phyloP scores from a whole-genome alignment of 345 rosid species.

The Salix arbutifolia region DNA sequence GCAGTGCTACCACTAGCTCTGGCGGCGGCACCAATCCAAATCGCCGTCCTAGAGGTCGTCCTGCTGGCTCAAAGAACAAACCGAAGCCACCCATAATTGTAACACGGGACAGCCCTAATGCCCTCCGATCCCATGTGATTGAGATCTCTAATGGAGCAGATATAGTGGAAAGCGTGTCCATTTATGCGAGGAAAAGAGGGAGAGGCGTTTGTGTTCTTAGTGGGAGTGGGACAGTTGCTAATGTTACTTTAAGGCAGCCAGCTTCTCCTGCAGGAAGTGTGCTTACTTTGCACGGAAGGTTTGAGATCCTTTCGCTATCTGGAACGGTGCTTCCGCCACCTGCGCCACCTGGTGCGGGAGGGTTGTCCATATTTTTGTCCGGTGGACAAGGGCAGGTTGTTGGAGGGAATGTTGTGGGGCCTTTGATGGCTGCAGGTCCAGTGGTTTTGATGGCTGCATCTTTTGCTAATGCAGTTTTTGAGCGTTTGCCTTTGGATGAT shows the following conservation, averaged over 20 bases:
- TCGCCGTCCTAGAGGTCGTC: conserved; percentile 80
- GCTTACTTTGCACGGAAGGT: conserved; percentile 72
- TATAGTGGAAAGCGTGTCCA: conserved; percentile 51
- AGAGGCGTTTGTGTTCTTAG: conserved; percentile 68
- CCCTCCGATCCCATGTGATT: conserved; percentile 72
- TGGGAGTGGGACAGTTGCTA: conserved; percentile 61
- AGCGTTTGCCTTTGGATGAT: conserved; percentile 63
- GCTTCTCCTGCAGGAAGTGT: conserved; percentile 56
- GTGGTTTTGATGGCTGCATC: conserved; percentile 77
- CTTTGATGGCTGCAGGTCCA: conserved; percentile 58
- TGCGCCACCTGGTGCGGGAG: conserved; percentile 74
- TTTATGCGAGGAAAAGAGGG: conserved; percentile 62
- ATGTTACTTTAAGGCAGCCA: conserved; percentile 66
- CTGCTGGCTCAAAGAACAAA: conserved; percentile 75
- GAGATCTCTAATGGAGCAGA: conserved; percentile 66
- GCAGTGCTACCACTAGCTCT: conserved; percentile 3
- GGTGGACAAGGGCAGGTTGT: conserved; percentile 84
- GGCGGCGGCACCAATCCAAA: conserved; percentile 22
- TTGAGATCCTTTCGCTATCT: conserved; percentile 68
- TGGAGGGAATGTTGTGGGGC: conserved; percentile 70
- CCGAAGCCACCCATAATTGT: conserved; percentile 69
- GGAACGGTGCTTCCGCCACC: conserved; percentile 87
- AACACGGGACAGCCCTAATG: conserved; percentile 66
- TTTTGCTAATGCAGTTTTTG: conserved; percentile 68
- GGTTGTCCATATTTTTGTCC: conserved; percentile 61